phyloP scores from a whole-genome alignment of 768 basidiomycete genomes.

The Naganishia kalamii region DNA sequence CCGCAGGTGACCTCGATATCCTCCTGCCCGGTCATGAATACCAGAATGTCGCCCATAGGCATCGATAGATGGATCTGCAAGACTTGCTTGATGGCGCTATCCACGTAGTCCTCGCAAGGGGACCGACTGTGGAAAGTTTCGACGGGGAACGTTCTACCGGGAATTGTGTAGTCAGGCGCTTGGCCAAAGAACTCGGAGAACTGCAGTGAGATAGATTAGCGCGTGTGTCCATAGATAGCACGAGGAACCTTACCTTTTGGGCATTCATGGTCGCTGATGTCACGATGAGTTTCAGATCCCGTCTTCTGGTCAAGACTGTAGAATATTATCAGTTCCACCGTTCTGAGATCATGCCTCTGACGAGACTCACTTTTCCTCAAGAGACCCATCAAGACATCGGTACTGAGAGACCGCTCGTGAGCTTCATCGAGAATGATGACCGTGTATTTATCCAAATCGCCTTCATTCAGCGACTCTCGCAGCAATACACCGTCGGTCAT shows the following conservation, averaged over 20 bases:
- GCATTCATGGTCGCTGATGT: conserved; percentile 99
- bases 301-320: conserved; percentile 72
- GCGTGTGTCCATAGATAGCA: background rate
- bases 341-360: background rate
- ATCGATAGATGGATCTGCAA: conserved; percentile 90
- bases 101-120: conserved; percentile 98
- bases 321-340: background rate
- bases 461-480: conserved; percentile 96
- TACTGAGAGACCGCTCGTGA: conserved; percentile 93
- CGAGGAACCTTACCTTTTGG: conserved; percentile 64
- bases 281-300: conserved; percentile 92
- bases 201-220: conserved; percentile 47
- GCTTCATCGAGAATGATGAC: conserved; percentile 99
- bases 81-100: conserved; percentile 95
- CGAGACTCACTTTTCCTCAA: conserved; percentile 73
- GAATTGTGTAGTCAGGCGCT: conserved; percentile 90
- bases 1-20: conserved; percentile 97
- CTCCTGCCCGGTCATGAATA: conserved; percentile 92
- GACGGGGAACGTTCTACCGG: conserved; percentile 91
- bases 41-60: conserved; percentile 87
- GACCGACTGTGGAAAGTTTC: conserved; percentile 94
- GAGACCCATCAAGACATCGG: conserved; percentile 96
- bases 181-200: conserved; percentile 94
- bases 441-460: conserved; percentile 93
- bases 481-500: conserved; percentile 99